phyloP scores from a whole-genome alignment of 2,329 filamentous ascomycete species.

The Scedosporium minutisporum region DNA sequence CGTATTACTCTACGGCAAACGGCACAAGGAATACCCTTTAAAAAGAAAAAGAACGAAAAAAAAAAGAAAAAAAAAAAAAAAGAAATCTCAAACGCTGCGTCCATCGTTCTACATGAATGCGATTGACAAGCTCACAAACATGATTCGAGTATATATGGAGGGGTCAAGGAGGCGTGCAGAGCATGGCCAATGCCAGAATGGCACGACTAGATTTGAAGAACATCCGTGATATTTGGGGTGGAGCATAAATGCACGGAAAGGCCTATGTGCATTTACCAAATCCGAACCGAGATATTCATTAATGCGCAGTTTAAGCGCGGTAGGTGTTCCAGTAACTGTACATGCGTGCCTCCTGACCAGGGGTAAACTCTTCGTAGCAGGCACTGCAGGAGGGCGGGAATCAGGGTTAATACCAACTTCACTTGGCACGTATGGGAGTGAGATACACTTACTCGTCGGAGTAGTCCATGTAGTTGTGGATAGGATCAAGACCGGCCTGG shows the following conservation, averaged over 20 bases:
- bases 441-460: constrained; percentile 22
- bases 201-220: no score
- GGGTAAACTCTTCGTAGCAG: constrained; percentile 36
- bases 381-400: not conserved
- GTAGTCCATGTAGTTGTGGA: constrained; percentile 31
- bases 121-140: no score
- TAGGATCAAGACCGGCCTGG: constrained; percentile 22
- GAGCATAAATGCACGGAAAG: constrained; percentile 5
- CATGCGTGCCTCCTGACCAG: constrained; percentile 21
- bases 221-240: no score
- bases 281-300: not conserved
- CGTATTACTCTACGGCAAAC: no score
- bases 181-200: no score
- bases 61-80: no score
- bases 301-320: not conserved
- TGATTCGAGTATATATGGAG: no score
- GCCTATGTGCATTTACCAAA: not conserved
- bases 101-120: no score
- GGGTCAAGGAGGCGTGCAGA: no score
- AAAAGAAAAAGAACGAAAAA: no score
- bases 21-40: no score
- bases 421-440: constrained; percentile 12
- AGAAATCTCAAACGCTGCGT: no score
- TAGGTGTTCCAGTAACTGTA: constrained; percentile 4
- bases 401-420: not conserved